These are phyloP conservation scores for Nicotiana undulata DNA, from an alignment of 257 asterid species.

Conservation along the genomic window DNA sequence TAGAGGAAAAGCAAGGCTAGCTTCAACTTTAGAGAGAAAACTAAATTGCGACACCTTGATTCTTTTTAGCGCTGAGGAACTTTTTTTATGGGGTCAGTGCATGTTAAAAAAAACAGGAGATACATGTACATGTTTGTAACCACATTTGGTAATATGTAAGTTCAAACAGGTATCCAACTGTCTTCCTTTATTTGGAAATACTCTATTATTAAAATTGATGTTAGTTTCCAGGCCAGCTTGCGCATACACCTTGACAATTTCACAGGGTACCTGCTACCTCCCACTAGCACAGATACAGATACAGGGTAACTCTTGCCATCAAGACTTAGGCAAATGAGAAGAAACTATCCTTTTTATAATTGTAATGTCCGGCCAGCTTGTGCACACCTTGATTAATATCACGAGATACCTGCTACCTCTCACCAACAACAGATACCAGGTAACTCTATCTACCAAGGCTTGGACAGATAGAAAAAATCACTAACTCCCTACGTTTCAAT, in stretches of 20 bases:
- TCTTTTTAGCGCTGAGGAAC: not conserved
- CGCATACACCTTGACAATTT: too few relatives aligned
- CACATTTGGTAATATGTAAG: not conserved
- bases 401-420: not conserved
- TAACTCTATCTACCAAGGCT: not conserved
- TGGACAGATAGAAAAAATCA: not conserved
- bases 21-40: constrained; percentile 10
- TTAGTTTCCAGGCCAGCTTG: too few relatives aligned
- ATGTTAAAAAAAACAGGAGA: not conserved
- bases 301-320: too few relatives aligned
- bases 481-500: too few relatives aligned
- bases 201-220: not conserved
- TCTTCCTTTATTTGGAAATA: not conserved
- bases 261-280: too few relatives aligned
- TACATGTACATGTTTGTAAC: not conserved
- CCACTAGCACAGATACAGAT: too few relatives aligned
- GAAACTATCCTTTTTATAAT: not conserved
- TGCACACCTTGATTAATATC: not conserved
- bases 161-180: not conserved
- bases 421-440: not conserved
- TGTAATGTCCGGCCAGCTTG: not conserved
- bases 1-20: not conserved
- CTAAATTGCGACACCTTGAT: not conserved
- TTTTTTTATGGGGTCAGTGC: not conserved
- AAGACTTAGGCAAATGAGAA: too few relatives aligned